A percentile compares a stretch with the other conserved stretches of the same genome.
These are phyloP conservation scores for Stachybotrys elegans DNA, from an alignment of 2,329 filamentous ascomycete species.

Conservation along the genomic window DNA sequence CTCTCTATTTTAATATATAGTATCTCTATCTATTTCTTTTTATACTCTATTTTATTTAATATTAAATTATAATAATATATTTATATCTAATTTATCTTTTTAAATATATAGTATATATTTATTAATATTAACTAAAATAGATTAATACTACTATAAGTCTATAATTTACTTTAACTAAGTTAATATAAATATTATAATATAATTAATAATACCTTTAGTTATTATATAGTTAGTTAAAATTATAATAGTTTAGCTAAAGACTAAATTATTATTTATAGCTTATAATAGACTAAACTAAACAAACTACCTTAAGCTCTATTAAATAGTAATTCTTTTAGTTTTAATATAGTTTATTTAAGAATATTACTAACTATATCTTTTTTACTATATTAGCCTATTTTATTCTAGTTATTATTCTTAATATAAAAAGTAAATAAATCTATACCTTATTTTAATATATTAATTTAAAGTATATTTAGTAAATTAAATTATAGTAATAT, in stretches of 20 bases:
- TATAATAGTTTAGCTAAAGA: background rate
- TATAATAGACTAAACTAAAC: background rate
- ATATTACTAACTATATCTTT: background rate
- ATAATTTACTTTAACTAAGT: background rate
- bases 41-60: background rate
- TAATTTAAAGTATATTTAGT: background rate
- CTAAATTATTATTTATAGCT: background rate
- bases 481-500: constrained; percentile 3
- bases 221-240: background rate
- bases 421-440: background rate
- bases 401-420: background rate
- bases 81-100: background rate
- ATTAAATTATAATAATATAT: background rate
- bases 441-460: constrained; percentile 3
- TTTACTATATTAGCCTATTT: background rate
- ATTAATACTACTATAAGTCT: background rate
- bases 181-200: background rate
- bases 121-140: background rate
- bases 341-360: background rate
- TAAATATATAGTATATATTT: background rate
- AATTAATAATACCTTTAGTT: background rate
- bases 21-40: background rate
- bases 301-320: background rate
- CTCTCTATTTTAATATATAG: background rate
- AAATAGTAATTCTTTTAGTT: background rate